Evolutionary conservation across 2,329 filamentous ascomycete species (phyloP).

Genomic region (Cercospora sp.): DNA sequence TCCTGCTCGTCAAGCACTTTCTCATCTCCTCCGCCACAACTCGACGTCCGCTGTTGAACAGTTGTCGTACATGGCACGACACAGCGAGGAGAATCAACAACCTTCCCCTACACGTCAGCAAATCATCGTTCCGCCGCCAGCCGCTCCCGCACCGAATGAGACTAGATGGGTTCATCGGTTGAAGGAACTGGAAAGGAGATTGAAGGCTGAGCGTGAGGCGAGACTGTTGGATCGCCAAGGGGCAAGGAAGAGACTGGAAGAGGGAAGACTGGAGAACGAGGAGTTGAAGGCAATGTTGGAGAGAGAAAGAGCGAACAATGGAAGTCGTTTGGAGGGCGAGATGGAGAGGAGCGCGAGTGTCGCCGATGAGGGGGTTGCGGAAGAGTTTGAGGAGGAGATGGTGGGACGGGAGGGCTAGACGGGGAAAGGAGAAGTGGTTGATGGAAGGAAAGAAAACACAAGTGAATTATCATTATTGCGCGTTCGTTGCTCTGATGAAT

Average conservation of each 20-base stretch:
- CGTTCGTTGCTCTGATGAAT: conserved; percentile 1
- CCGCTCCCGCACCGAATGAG: conserved; percentile 54
- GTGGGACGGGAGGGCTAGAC: neutral
- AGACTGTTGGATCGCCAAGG: conserved; percentile 80
- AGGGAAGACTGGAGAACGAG: conserved; percentile 72
- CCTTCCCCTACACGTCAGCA: conserved; percentile 45
- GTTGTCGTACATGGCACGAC: conserved; percentile 21
- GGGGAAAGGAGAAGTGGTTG: neutral
- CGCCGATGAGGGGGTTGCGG: neutral
- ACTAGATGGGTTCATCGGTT: conserved; percentile 83
- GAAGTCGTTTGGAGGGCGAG: neutral
- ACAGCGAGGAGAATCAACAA: conserved; percentile 15
- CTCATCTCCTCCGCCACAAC: conserved; percentile 57
- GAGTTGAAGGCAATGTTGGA: conserved; percentile 67
- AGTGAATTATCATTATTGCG: neutral
- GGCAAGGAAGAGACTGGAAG: conserved; percentile 75
- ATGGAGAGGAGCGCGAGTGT: neutral
- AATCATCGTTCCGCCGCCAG: conserved; percentile 43
- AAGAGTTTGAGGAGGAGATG: neutral
- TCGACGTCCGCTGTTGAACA: conserved; percentile 54
- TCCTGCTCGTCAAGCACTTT: conserved; percentile 47
- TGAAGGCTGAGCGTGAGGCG: conserved; percentile 88
- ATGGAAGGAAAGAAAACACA: neutral
- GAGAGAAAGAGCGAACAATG: conserved; percentile 40
- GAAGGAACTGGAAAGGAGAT: conserved; percentile 80